Evolutionary conservation across 139 green algal genomes (phyloP), one percentile per base, ranked within the genome.

Genomic region (Yamagishiella unicocca): DNA sequence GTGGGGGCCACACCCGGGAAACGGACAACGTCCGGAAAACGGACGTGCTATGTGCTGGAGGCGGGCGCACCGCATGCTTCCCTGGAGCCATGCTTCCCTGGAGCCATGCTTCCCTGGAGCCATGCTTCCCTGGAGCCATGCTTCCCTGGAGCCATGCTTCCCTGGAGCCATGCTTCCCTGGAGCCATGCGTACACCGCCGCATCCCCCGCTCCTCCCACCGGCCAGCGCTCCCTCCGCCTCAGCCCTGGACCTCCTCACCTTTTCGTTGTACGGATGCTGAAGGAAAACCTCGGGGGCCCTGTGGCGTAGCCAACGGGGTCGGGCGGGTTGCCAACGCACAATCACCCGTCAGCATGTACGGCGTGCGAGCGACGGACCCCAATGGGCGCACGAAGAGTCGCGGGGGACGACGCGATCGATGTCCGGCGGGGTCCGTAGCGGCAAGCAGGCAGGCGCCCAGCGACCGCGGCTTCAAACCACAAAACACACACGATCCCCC

Each of bases 261-360:
- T 83, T 83, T 14, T 25, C 53, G 76, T 83, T 83, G 53, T 83
- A 83, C 6, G 76, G 76, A 35, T 55, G 76, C 1, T 37, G 53
- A 35, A 71, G 31, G 35, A 35, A 71, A 24, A 83, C 76, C 54
- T 83, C 76, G 0, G 76, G 76, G 0, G 76, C 76, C 73, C 46
- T 77, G 70, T 4, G 21, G 21, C 6, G 62, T 29, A 6, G 62
- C 22, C 29, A 17, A 22, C 17, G 22, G 58, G 58, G 58, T 68
- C 29, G 50, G 50, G 50, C 17, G 50, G 50, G 12, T 58, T 58
- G 50, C 50, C 50, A 58, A 58, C 50, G 12, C 50, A 12, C 50
- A 58, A 58, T 17, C 50, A 12, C 50, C 50, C 17, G 17, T 58
- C 50, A 12, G 17, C 50, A 58, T 58, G 12, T 58, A 12, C 50